These are phyloP conservation scores for Kazachstania sp. DNA, from an alignment of 1,139 yeast species.

Conservation along the genomic window DNA sequence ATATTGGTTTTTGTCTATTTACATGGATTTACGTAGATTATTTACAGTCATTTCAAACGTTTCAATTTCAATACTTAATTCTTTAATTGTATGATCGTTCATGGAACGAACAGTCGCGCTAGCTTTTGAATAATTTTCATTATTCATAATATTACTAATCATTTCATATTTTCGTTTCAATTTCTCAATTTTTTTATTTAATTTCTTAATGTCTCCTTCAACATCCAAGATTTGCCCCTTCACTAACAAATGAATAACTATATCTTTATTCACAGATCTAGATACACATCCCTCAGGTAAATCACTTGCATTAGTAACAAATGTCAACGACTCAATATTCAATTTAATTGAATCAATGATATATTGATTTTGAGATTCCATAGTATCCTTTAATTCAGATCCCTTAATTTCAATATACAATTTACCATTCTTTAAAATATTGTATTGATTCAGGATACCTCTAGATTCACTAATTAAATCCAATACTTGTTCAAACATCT, in stretches of 20 bases:
- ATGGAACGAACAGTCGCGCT: slow-evolving; percentile 66
- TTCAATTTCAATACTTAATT: slow-evolving; percentile 69
- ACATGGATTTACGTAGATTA: slow-evolving; percentile 35
- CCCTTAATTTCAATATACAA: slow-evolving; percentile 63
- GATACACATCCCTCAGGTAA: slow-evolving; percentile 86
- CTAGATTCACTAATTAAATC: slow-evolving; percentile 78
- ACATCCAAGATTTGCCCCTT: slow-evolving; percentile 80
- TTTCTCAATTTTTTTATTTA: slow-evolving; percentile 58
- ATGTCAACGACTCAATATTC: slow-evolving; percentile 52
- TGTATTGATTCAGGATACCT: slow-evolving; percentile 81
- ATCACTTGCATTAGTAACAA: slow-evolving; percentile 32
- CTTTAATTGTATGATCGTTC: slow-evolving; percentile 58
- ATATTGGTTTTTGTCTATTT: no score
- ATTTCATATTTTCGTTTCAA: slow-evolving; percentile 38
- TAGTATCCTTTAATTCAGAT: slow-evolving; percentile 31
- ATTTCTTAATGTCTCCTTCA: slow-evolving; percentile 78
- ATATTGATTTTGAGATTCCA: slow-evolving; percentile 52
- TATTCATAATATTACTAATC: slow-evolving; percentile 51
- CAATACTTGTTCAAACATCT: slow-evolving; percentile 2
- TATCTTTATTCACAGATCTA: slow-evolving; percentile 64
- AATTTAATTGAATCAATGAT: slow-evolving; percentile 82
- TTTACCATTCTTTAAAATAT: slow-evolving; percentile 75
- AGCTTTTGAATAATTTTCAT: slow-evolving; percentile 79
- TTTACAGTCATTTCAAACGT: slow-evolving; percentile 70
- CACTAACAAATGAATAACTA: slow-evolving; percentile 78